Evolutionary conservation across 768 basidiomycete genomes (phyloP).

Genomic region (Collybia mongolica): DNA sequence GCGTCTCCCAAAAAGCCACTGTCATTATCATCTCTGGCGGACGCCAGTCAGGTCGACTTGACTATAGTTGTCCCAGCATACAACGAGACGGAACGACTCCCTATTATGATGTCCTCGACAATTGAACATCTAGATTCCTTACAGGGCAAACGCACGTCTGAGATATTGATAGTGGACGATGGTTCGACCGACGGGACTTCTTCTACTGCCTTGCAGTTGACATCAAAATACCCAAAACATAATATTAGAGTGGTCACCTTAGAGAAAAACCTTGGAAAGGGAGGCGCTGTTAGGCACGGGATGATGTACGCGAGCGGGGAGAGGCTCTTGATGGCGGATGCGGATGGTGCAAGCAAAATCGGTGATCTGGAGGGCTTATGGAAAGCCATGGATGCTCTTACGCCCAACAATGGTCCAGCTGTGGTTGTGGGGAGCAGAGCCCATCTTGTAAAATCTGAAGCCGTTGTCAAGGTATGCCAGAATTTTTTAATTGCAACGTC

Average conservation of each 20-base stretch:
- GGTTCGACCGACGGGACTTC: conserved; percentile 81
- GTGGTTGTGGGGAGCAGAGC: conserved; percentile 88
- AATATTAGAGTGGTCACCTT: conserved; percentile 80
- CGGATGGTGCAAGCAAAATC: conserved; percentile 91
- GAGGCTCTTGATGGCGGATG: conserved; percentile 88
- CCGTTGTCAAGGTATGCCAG: conserved; percentile 80
- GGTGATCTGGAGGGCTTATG: conserved; percentile 81
- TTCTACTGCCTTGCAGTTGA: conserved; percentile 60
- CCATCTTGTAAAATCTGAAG: conserved; percentile 88
- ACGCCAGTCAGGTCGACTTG: conserved; percentile 63
- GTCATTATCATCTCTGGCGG: conserved; percentile 57
- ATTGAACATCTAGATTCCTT: conserved; percentile 57
- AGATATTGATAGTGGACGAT: conserved; percentile 89
- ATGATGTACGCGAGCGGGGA: conserved; percentile 80
- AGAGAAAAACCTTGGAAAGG: conserved; percentile 85
- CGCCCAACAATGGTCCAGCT: conserved; percentile 46
- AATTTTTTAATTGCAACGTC: background rate
- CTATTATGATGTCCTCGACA: conserved; percentile 77
- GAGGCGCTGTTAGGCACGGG: conserved; percentile 90
- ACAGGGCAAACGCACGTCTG: conserved; percentile 54
- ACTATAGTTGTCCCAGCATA: conserved; percentile 88
- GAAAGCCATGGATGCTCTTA: conserved; percentile 65
- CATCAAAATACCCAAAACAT: conserved; percentile 47
- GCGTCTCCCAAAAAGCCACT: conserved; percentile 50
- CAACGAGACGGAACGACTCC: conserved; percentile 86